A percentile compares a stretch with the other conserved stretches of the same genome.
Conservation (phyloP, 495 filamentous ascomycete genomes). For the Tuber magnatum region DNA sequence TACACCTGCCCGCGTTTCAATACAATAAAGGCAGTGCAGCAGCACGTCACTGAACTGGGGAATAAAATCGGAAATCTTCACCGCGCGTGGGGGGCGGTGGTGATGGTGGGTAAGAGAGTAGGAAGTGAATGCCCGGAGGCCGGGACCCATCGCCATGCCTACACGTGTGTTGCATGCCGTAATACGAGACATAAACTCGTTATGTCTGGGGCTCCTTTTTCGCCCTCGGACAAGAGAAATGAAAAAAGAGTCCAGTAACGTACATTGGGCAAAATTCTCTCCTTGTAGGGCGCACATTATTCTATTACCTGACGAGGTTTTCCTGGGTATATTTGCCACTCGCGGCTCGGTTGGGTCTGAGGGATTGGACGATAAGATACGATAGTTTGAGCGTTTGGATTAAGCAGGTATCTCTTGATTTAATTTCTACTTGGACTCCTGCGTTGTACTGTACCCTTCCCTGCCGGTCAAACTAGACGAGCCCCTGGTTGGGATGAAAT, state of each 20-base stretch:
- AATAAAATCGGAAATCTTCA: slow-evolving; percentile 6
- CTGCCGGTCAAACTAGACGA: background rate
- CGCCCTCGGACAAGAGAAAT: background rate
- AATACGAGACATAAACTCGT: background rate
- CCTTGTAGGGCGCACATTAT: background rate
- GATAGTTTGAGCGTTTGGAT: background rate
- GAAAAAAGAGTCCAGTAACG: background rate
- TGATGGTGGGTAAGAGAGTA: slow-evolving; percentile 13
- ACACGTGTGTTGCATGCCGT: slow-evolving; percentile 14
- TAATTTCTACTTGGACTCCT: background rate
- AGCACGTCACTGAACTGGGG: slow-evolving; percentile 16
- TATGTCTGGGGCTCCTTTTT: background rate
- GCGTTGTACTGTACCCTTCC: background rate
- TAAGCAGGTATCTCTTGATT: background rate
- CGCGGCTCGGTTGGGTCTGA: background rate
- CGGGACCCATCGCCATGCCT: slow-evolving; percentile 11
- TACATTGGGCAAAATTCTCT: background rate
- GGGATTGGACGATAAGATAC: background rate
- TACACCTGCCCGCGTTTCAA: slow-evolving; percentile 15
- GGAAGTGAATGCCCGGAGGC: slow-evolving; percentile 12
- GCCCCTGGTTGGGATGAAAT: background rate
- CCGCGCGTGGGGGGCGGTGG: slow-evolving; percentile 10
- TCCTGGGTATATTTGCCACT: background rate
- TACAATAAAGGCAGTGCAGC: slow-evolving; percentile 24
- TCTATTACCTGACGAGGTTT: background rate